Evolutionary conservation across 768 basidiomycete species (phyloP).

Genomic region (Nidularia pulvinata): DNA sequence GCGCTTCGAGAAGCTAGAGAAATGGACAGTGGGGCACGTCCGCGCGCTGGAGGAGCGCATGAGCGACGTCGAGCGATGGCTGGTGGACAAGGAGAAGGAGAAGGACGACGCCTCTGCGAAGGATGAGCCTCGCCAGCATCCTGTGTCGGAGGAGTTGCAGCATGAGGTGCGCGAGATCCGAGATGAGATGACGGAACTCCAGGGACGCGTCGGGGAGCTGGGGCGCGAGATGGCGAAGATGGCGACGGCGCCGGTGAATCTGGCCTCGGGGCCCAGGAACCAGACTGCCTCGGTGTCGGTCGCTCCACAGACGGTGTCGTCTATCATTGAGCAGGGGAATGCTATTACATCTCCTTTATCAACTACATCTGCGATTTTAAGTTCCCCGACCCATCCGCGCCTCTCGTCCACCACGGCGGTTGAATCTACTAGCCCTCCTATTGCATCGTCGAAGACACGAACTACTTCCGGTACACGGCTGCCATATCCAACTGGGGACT

Average conservation of each 20-base stretch:
- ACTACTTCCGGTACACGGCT: conserved; percentile 52
- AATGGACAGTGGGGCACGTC: conserved; percentile 88
- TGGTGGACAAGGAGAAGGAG: conserved; percentile 82
- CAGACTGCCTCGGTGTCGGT: conserved; percentile 43
- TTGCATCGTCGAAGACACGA: conserved; percentile 40
- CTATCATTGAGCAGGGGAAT: conserved; percentile 31
- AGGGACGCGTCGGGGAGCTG: conserved; percentile 71
- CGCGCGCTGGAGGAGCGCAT: conserved; percentile 90
- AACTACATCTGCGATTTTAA: neutral
- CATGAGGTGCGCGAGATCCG: conserved; percentile 53
- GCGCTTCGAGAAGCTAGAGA: conserved; percentile 88
- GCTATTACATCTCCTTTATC: conserved; percentile 11
- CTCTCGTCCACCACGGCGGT: conserved; percentile 40
- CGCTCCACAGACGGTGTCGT: conserved; percentile 46
- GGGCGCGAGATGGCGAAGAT: conserved; percentile 82
- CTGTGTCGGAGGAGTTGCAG: conserved; percentile 20
- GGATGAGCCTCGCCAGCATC: conserved; percentile 11
- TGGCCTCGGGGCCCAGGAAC: conserved; percentile 50
- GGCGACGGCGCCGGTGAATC: conserved; percentile 47
- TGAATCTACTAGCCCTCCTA: conserved; percentile 67
- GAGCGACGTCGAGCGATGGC: conserved; percentile 90
- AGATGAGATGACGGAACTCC: conserved; percentile 72
- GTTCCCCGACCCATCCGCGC: conserved; percentile 35
- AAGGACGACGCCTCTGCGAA: conserved; percentile 35
- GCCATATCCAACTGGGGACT: conserved; percentile 86